Base-by-base conservation (phyloP, 208 protist genomes). In the Leishmania martiniquensis region DNA sequence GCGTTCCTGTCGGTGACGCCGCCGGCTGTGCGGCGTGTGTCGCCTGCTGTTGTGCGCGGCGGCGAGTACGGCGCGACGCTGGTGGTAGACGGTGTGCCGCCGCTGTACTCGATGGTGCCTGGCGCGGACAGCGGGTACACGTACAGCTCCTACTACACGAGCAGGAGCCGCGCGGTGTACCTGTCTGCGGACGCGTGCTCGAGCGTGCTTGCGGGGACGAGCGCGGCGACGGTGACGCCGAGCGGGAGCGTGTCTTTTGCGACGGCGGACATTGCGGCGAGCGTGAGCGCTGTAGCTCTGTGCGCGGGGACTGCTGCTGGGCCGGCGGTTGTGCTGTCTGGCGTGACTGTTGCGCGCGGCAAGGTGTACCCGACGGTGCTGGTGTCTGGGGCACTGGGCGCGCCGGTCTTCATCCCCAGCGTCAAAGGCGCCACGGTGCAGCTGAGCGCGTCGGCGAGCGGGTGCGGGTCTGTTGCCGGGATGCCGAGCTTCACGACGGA, bases 71-170 rank as follows among this genome's bases (percentile, higher is more conserved):
- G 47, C 22, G 86, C 83, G 73, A 92, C 79, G 25, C 74, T 94
- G 32, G 80, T 80, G 37, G 77, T 88, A 65, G 12, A 60, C 13
- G 82, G 78, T 32, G 39, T 51, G 62, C n/a, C 65, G 25, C 83
- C 82, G 62, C 59, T 89, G 29, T 94, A 94, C 81, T 94, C 90
- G 47, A 84, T 94, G 76, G 47, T 85, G 22, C 81, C 76, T 15
- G 84, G 85, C 34, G 83, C 69, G 22, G 90, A 94, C 70, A 69
- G 57, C 39, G 34, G 69, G 34, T 87, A 84, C 83, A 2, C 44
- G 55, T 83, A 85, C 78, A 77, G 80, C 37, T 17, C 5, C 20
- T 87, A 87, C 78, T 92, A 89, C 77, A 67, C 72, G 68, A 79
- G 54, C 37, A 49, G 17, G 55, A 78, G 80, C 44, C 87, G 90